Percentiles rank a stretch among this genome's conserved stretches.
phyloP scores from a whole-genome alignment of 495 filamentous ascomycete species.

The Collariella sp. region DNA sequence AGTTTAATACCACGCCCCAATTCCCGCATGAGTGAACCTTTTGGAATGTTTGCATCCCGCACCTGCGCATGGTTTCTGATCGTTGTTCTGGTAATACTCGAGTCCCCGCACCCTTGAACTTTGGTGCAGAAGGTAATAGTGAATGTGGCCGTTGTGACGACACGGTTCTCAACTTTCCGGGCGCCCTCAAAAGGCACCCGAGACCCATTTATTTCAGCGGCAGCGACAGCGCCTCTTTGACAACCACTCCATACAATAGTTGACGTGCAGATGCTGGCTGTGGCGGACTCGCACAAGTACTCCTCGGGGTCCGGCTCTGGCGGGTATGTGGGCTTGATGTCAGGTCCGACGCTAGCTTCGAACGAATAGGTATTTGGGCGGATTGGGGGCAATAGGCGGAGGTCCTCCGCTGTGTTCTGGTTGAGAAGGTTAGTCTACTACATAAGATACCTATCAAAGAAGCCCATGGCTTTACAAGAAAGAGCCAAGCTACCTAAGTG shows the following conservation, averaged over 20 bases:
- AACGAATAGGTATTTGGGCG: not conserved
- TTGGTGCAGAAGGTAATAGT: not conserved
- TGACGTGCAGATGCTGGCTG: not conserved
- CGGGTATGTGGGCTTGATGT: not conserved
- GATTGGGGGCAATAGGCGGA: not conserved
- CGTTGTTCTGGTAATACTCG: not conserved
- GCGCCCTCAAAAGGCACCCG: not conserved
- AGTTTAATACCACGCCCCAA: not conserved
- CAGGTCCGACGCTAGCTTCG: not conserved
- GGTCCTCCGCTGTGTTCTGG: not conserved
- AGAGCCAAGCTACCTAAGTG: too few species aligned
- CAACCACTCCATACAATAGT: not conserved
- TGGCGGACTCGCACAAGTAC: not conserved
- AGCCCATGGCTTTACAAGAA: too few species aligned
- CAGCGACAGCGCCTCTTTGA: not conserved
- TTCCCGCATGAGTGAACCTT: not conserved
- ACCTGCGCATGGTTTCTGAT: not conserved
- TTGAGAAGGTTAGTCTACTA: not conserved
- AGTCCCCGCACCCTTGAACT: not conserved
- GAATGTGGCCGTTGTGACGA: not conserved
- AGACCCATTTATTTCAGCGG: not conserved
- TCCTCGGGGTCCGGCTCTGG: not conserved
- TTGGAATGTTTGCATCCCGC: not conserved
- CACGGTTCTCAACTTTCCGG: not conserved
- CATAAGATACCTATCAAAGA: too few species aligned